phyloP scores from a whole-genome alignment of 768 basidiomycete genomes.

The Nidularia pulvinata region DNA sequence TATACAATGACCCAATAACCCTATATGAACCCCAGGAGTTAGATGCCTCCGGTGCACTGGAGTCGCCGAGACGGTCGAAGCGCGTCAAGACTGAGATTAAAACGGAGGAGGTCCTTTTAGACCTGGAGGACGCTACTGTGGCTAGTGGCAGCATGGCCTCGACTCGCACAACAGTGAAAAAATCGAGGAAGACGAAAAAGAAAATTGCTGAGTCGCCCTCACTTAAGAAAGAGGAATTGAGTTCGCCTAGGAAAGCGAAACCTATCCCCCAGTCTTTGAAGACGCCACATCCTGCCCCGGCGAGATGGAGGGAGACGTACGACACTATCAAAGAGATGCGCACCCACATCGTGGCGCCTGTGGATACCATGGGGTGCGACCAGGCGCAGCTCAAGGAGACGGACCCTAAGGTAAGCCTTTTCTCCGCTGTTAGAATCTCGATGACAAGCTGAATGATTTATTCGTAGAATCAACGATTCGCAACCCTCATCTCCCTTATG shows the following conservation, averaged over 20 bases:
- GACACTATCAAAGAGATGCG: constrained; percentile 78
- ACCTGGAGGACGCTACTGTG: not conserved
- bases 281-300: constrained; percentile 67
- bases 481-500: constrained; percentile 92
- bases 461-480: constrained; percentile 75
- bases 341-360: constrained; percentile 71
- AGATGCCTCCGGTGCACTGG: too few relatives aligned
- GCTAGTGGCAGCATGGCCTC: not conserved
- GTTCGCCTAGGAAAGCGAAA: constrained; percentile 54
- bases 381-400: constrained; percentile 61
- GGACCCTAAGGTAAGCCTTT: constrained; percentile 58
- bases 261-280: constrained; percentile 51
- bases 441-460: too few relatives aligned
- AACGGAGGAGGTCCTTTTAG: constrained; percentile 4
- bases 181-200: not conserved
- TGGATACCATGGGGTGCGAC: constrained; percentile 92
- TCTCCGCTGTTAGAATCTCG: too few relatives aligned
- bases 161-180: not conserved
- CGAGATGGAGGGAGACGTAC: constrained; percentile 69
- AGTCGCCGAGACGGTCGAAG: constrained; percentile 11
- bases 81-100: not conserved
- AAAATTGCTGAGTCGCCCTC: constrained; percentile 9
- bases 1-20: constrained; percentile 40
- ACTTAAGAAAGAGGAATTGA: constrained; percentile 16
- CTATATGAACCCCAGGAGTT: constrained; percentile 28